Evolutionary conservation across 2,329 filamentous ascomycete genomes (phyloP), one percentile per base, ranked within the genome.

Genomic region (Curvularia lunata): DNA sequence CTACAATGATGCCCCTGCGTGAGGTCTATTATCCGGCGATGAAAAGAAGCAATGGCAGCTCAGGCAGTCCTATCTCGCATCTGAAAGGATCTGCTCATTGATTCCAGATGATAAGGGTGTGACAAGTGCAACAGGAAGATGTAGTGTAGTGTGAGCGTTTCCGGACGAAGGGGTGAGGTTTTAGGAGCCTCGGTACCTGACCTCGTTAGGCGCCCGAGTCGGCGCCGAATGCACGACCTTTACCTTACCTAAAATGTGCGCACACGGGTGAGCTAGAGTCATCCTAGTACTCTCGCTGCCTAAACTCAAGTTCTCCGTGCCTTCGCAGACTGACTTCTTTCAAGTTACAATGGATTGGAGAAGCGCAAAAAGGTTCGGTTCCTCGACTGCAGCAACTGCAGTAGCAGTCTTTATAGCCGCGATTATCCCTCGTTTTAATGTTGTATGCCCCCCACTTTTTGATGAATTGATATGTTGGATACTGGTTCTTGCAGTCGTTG

Each of bases 361-460:
- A 40, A 32, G 25, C 34, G 19, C 23, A 12, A 34, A 9, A 47
- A 38, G 41, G 18, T 1, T 42, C 25, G 16, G 48, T 27, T 46
- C 18, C 42, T 38, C 42, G 8, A 50, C 45, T 8, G 32, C 40
- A 23, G 48, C 66, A 48, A 41, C 40, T 67, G 71, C 62, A 50
- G 8, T 56, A 67, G 12, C 75, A 59, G 42, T 75, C 71, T 18
- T 76, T 71, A 46, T 62, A 58, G 19, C 72, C 68, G 30, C 12
- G 27, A 27, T 48, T 12, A 42, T 19, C 37, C 52, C 52, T 18
- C 19, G 2, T 7, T 21, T 25, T 4, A 5, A 12, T 34, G 28
- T 34, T 13, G 28, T 19, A 7, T 16, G 16, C 2, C 32, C 40
- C 13, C 49, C 13, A 23, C n/a, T 52, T 9, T 3, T 42, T 10